Evolutionary conservation across 148 eudicot genomes (phyloP).

Genomic region (Polygonum aviculare): DNA sequence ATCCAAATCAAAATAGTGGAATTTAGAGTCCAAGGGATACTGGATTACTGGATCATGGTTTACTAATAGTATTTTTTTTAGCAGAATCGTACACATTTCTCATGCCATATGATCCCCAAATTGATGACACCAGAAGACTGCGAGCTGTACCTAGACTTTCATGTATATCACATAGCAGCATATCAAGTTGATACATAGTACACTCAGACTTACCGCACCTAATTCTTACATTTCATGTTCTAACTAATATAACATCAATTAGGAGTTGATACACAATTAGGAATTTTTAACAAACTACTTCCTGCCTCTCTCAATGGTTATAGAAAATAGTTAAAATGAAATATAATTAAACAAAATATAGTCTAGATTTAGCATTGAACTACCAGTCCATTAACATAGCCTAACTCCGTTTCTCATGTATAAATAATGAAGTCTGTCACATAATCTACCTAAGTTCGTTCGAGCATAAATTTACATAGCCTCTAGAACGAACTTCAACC

Average conservation of each 20-base stretch:
- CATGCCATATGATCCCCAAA: background rate
- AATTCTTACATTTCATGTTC: slow-evolving; percentile 6
- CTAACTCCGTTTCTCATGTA: background rate
- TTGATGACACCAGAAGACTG: background rate
- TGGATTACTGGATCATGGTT: too few species aligned
- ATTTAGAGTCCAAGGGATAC: too few species aligned
- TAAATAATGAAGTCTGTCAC: background rate
- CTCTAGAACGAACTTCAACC: background rate
- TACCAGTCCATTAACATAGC: background rate
- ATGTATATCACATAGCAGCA: background rate
- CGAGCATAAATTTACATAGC: background rate
- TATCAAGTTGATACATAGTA: slow-evolving; percentile 3
- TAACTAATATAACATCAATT: slow-evolving; percentile 1
- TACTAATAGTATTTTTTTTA: too few species aligned
- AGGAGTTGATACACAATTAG: background rate
- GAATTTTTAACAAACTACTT: background rate
- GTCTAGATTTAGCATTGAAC: background rate
- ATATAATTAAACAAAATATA: background rate
- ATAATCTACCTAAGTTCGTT: background rate
- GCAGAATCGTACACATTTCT: background rate
- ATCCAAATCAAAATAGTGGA: background rate
- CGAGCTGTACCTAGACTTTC: background rate
- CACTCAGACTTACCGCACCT: slow-evolving; percentile 13
- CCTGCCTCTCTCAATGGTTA: background rate
- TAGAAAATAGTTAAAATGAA: background rate